Conservation (phyloP, 805 yeast genomes). For the Candida easanensis region DNA sequence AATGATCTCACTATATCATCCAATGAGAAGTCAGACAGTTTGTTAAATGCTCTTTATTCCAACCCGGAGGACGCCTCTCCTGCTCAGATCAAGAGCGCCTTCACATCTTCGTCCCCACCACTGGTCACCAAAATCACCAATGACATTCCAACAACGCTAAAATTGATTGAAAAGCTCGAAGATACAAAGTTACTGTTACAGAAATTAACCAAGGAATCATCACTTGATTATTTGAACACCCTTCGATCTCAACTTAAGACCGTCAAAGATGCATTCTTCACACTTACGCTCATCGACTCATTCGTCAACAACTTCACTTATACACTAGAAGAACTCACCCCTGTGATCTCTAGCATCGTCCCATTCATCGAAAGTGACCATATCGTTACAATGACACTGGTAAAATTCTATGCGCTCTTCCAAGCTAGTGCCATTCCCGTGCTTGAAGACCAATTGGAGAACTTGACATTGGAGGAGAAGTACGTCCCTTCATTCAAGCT, state of each 20-base stretch:
- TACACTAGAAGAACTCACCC: conserved; percentile 11
- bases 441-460: conserved; percentile 21
- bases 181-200: conserved; percentile 2
- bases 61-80: conserved; percentile 1
- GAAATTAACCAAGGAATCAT: conserved; percentile 5
- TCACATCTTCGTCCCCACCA: conserved; percentile 5
- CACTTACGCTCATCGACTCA: conserved; percentile 23
- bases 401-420: conserved; percentile 12
- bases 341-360: conserved; percentile 11
- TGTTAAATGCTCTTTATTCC: neutral
- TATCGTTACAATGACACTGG: conserved; percentile 12
- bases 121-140: neutral
- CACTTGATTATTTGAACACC: conserved; percentile 11
- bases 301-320: conserved; percentile 28
- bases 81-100: conserved; percentile 4
- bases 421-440: conserved; percentile 11
- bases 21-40: neutral
- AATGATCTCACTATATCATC: neutral
- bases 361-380: conserved; percentile 15
- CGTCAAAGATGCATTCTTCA: neutral
- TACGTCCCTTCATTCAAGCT: conserved; percentile 24
- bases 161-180: neutral
- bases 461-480: conserved; percentile 23
- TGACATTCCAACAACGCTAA: conserved; percentile 4
- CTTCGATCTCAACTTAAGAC: conserved; percentile 1